Conservation (phyloP, 179 eudicot genomes). For the Carnegiea gigantea region DNA sequence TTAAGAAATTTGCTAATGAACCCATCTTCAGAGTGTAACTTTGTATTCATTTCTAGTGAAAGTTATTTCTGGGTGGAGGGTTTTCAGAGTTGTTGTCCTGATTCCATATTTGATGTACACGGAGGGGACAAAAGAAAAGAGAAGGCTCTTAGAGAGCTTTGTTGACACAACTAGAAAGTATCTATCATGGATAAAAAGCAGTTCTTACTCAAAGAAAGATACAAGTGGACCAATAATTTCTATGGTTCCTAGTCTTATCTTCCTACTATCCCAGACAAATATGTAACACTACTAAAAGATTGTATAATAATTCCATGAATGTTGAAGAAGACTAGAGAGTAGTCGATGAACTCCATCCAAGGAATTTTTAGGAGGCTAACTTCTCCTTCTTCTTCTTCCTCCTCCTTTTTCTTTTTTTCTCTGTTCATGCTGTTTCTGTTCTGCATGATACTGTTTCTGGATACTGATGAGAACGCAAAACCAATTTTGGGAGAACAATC, state of each 20-base stretch:
- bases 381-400: no score
- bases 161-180: neutral
- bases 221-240: neutral
- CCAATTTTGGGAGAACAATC: neutral
- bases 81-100: neutral
- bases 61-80: neutral
- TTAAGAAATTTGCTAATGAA: neutral
- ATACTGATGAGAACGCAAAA: neutral
- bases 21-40: neutral
- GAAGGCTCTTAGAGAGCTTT: neutral
- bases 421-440: neutral
- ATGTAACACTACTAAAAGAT: neutral
- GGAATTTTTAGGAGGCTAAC: neutral
- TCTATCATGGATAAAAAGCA: neutral
- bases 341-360: neutral
- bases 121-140: neutral
- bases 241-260: neutral
- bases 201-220: neutral
- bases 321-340: neutral
- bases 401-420: no score
- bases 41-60: neutral
- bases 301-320: neutral
- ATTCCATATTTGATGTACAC: neutral
- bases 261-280: neutral
- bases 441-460: neutral